Evolutionary conservation across 2,329 filamentous ascomycete genomes (phyloP).

Genomic region (Claviceps humidiphila): DNA sequence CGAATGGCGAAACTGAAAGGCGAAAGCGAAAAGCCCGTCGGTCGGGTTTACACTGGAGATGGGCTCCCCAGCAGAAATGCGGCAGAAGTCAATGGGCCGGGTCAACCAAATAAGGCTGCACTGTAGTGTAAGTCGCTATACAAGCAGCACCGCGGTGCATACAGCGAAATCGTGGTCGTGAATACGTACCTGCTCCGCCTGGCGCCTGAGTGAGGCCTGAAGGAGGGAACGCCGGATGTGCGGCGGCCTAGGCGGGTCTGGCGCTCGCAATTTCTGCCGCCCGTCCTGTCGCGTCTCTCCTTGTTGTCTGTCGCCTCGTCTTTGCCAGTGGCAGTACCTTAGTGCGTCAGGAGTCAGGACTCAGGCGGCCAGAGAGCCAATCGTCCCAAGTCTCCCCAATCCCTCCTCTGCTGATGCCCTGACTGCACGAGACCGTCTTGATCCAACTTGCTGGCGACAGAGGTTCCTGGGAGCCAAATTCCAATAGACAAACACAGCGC

Average conservation of each 20-base stretch:
- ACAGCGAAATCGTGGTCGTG: neutral
- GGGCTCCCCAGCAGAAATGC: slow-evolving; percentile 1
- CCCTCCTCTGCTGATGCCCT: neutral
- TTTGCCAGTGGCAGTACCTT: neutral
- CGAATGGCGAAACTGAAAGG: too few species aligned
- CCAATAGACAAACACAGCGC: neutral
- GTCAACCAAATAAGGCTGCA: neutral
- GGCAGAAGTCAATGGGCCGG: slow-evolving; percentile 8
- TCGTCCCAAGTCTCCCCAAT: neutral
- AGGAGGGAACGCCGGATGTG: slow-evolving; percentile 1
- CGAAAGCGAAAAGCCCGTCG: neutral
- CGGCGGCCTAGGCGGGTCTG: neutral
- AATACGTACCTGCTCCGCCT: slow-evolving; percentile 1
- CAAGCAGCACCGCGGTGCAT: neutral
- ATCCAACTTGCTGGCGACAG: neutral
- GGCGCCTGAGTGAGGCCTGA: neutral
- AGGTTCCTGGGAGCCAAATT: neutral
- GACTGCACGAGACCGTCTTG: neutral
- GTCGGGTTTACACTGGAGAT: slow-evolving; percentile 6
- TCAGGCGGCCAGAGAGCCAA: neutral
- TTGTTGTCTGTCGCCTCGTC: neutral
- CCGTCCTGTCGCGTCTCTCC: neutral
- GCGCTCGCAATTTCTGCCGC: neutral
- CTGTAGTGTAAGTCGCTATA: slow-evolving; percentile 1
- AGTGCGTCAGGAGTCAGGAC: neutral